Evolutionary conservation across 108 stramenopile genomes (phyloP).

Genomic region (Phaeodactylum tricornutum): DNA sequence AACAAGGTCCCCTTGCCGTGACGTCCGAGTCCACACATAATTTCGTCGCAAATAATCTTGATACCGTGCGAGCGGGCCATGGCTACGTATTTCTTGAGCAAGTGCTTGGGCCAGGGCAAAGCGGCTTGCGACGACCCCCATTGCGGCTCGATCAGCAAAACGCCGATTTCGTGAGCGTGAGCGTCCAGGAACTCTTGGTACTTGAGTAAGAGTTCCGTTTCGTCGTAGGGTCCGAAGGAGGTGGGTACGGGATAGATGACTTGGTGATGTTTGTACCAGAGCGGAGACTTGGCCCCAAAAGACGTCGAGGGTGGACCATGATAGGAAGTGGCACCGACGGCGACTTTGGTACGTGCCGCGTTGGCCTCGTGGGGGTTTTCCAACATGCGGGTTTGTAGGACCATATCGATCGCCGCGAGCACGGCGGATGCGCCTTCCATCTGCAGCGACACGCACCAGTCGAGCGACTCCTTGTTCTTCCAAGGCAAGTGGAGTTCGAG

Average conservation of each 20-base stretch:
- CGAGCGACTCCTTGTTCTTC: too few relatives aligned
- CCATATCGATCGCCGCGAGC: conserved; percentile 41
- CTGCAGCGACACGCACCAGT: conserved; percentile 53
- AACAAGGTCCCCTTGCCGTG: conserved; percentile 44
- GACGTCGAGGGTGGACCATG: conserved; percentile 55
- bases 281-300: conserved; percentile 31
- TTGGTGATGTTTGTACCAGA: conserved; percentile 29
- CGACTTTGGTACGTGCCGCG: conserved; percentile 25
- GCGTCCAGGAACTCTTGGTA: conserved; percentile 29
- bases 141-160: conserved; percentile 49
- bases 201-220: conserved; percentile 11
- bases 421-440: conserved; percentile 50
- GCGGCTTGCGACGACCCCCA: conserved; percentile 45
- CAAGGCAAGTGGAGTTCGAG: conserved; percentile 34
- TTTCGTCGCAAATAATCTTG: conserved; percentile 33
- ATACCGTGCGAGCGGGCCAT: conserved; percentile 29
- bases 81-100: conserved; percentile 27
- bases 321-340: conserved; percentile 37
- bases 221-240: conserved; percentile 15
- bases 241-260: conserved; percentile 41
- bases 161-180: conserved; percentile 25
- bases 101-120: conserved; percentile 31
- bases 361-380: conserved; percentile 11
- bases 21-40: conserved; percentile 55
- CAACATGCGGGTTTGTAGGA: conserved; percentile 24